phyloP scores from a whole-genome alignment of 352 stramenopile genomes.

The Phytophthora citrophthora region DNA sequence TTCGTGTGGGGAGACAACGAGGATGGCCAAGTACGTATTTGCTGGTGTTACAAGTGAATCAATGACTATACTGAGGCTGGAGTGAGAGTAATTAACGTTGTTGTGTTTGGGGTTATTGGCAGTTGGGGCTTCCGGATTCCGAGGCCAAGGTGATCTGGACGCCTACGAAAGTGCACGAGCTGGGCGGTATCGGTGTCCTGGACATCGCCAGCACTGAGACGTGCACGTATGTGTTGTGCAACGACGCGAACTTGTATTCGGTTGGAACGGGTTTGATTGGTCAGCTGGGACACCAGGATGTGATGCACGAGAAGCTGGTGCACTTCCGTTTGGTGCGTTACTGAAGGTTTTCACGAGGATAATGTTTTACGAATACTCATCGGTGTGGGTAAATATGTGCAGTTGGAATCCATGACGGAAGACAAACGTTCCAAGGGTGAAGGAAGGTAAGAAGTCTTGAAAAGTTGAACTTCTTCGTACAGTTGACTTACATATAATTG shows the following conservation, averaged over 20 bases:
- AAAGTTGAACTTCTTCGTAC: background rate
- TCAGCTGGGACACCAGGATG: slow-evolving; percentile 77
- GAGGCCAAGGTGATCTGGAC: slow-evolving; percentile 63
- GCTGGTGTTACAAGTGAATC: slow-evolving; percentile 10
- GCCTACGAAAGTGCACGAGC: slow-evolving; percentile 62
- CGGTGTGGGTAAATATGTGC: slow-evolving; percentile 14
- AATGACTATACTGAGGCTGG: slow-evolving; percentile 13
- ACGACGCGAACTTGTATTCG: slow-evolving; percentile 81
- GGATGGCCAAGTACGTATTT: slow-evolving; percentile 68
- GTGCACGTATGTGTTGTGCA: slow-evolving; percentile 63
- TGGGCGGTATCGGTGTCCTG: slow-evolving; percentile 69
- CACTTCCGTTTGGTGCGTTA: slow-evolving; percentile 72
- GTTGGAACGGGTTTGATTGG: slow-evolving; percentile 63
- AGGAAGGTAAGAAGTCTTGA: slow-evolving; percentile 47
- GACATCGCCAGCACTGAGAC: slow-evolving; percentile 72
- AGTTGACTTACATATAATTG: background rate
- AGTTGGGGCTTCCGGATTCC: slow-evolving; percentile 59
- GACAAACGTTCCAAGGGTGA: slow-evolving; percentile 82
- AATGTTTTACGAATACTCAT: slow-evolving; percentile 7
- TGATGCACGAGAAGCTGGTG: slow-evolving; percentile 81
- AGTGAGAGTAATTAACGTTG: background rate
- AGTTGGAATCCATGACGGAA: slow-evolving; percentile 74
- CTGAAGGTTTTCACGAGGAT: slow-evolving; percentile 1
- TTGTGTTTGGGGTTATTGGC: slow-evolving; percentile 8
- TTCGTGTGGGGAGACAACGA: slow-evolving; percentile 84